Evolutionary conservation across 2,329 filamentous ascomycete genomes (phyloP).

Genomic region (Rhynchosporium agropyri): DNA sequence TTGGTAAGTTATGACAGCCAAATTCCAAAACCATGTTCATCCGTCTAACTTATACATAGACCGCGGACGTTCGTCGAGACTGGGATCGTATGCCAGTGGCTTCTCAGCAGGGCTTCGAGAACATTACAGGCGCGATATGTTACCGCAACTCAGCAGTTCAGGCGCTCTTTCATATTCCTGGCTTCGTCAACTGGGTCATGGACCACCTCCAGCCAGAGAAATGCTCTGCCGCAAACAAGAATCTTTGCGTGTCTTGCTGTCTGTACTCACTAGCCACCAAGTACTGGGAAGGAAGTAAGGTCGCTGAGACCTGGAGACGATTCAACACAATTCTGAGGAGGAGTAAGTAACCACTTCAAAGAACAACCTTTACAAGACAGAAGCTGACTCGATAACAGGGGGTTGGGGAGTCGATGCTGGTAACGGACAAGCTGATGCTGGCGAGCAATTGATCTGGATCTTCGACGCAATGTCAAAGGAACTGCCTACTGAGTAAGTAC

Average conservation of each 20-base stretch:
- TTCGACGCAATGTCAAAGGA: conserved; percentile 35
- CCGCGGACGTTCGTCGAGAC: conserved; percentile 4
- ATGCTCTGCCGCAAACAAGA: conserved; percentile 30
- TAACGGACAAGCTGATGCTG: conserved; percentile 40
- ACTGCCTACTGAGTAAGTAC: conserved; percentile 35
- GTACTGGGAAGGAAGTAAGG: conserved; percentile 29
- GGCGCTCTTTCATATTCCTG: conserved; percentile 42
- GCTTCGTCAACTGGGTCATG: conserved; percentile 41
- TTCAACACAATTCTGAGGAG: background rate
- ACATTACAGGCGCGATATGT: conserved; percentile 38
- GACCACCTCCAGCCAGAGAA: conserved; percentile 32
- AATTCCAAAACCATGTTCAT: background rate
- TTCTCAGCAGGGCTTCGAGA: conserved; percentile 38
- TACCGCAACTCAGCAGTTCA: conserved; percentile 43
- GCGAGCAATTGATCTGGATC: conserved; percentile 40
- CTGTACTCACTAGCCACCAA: conserved; percentile 22
- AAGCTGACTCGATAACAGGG: conserved; percentile 20
- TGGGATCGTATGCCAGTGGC: conserved; percentile 32
- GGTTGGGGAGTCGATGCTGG: conserved; percentile 33
- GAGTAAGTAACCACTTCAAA: background rate
- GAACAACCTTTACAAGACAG: background rate
- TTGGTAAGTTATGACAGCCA: conserved; percentile 7
- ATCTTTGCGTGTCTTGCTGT: conserved; percentile 23
- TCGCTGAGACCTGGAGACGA: conserved; percentile 26
- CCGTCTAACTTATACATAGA: conserved; percentile 5